A percentile compares a stretch with the other conserved stretches of the same genome.
Evolutionary conservation across 108 stramenopile genomes (phyloP).

Genomic region (Cylindrotheca fusiformis): DNA sequence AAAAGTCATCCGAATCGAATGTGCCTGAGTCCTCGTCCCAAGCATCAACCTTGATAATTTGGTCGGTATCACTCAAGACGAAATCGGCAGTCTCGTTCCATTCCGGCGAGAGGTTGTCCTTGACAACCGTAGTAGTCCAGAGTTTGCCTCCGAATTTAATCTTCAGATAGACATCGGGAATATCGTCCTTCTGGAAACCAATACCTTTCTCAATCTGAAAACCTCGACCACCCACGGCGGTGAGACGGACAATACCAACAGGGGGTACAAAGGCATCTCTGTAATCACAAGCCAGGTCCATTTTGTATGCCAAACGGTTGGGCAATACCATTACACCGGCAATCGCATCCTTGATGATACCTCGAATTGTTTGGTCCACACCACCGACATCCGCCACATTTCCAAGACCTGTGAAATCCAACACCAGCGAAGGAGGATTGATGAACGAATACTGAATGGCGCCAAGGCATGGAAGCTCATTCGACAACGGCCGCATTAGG

Average conservation of each 20-base stretch:
- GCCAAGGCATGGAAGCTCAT: constrained; percentile 47
- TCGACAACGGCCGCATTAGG: constrained; percentile 43
- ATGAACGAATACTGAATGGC: constrained; percentile 69
- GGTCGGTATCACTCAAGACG: constrained; percentile 50
- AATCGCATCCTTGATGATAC: background rate
- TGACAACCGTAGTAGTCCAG: constrained; percentile 37
- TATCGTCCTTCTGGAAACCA: constrained; percentile 46
- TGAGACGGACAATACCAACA: constrained; percentile 50
- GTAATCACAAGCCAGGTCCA: constrained; percentile 38
- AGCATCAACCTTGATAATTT: constrained; percentile 45
- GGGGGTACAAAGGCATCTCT: constrained; percentile 49
- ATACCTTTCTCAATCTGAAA: constrained; percentile 48
- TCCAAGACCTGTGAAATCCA: constrained; percentile 58
- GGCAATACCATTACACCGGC: constrained; percentile 52
- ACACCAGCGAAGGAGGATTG: constrained; percentile 50
- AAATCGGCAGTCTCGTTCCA: constrained; percentile 64
- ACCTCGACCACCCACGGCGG: constrained; percentile 37
- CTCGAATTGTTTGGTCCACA: background rate
- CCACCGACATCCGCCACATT: constrained; percentile 36
- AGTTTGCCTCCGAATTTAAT: constrained; percentile 35
- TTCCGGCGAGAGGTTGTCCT: constrained; percentile 41
- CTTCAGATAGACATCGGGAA: constrained; percentile 63
- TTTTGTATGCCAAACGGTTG: constrained; percentile 47
- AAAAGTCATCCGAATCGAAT: constrained; percentile 49
- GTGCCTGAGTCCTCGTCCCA: constrained; percentile 54